Conservation (phyloP, 192 early-diverging fungal species). For the Backusella australiensis region DNA sequence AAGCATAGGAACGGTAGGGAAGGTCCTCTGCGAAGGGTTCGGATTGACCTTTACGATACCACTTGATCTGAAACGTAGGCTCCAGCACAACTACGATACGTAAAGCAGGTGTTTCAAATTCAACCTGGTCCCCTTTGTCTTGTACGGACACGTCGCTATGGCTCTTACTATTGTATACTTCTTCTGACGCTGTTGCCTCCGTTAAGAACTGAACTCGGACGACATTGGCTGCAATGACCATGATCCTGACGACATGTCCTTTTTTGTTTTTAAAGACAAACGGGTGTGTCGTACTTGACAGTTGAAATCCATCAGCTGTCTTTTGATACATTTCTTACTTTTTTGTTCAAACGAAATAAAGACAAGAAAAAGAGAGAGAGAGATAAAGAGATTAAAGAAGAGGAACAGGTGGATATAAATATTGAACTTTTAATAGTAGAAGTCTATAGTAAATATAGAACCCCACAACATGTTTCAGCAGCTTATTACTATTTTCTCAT, state of each 20-base stretch:
- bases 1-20: slow-evolving; percentile 44
- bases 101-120: slow-evolving; percentile 1
- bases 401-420: neutral
- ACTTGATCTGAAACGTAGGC: neutral
- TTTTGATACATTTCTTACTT: slow-evolving; percentile 11
- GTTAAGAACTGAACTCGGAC: slow-evolving; percentile 5
- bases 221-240: neutral
- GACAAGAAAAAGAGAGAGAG: neutral
- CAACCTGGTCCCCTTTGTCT: neutral
- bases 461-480: neutral
- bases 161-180: neutral
- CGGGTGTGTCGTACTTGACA: neutral
- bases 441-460: neutral
- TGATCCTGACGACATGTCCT: slow-evolving; percentile 1
- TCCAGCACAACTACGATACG: neutral
- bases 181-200: neutral
- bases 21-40: slow-evolving; percentile 47
- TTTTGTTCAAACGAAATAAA: neutral
- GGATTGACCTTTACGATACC: neutral
- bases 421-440: neutral
- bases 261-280: slow-evolving; percentile 3
- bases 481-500: no score
- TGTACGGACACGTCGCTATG: neutral
- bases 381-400: neutral
- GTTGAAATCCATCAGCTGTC: slow-evolving; percentile 8